phyloP scores from a whole-genome alignment of 2,329 filamentous ascomycete species.

The Oidium heveae region DNA sequence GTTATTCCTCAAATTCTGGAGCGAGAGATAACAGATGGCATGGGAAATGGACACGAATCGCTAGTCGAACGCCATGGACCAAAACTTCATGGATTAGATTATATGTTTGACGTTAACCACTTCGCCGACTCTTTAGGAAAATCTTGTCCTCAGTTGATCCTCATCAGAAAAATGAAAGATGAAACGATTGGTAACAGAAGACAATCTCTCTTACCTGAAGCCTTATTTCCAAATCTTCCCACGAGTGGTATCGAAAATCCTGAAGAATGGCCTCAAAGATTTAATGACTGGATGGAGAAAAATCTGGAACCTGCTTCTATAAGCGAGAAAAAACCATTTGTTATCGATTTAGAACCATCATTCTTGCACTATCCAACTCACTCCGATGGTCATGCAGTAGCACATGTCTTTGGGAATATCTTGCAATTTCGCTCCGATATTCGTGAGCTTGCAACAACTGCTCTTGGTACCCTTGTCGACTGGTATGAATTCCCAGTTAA shows the following conservation, averaged over 20 bases:
- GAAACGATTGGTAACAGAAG: slow-evolving; percentile 4
- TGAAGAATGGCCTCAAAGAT: slow-evolving; percentile 7
- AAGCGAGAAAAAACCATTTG: slow-evolving; percentile 4
- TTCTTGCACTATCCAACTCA: slow-evolving; percentile 17
- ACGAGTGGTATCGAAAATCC: slow-evolving; percentile 8
- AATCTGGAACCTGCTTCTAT: slow-evolving; percentile 5
- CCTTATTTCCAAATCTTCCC: slow-evolving; percentile 6
- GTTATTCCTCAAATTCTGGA: slow-evolving; percentile 16
- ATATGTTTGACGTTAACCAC: slow-evolving; percentile 12
- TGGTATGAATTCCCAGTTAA: slow-evolving; percentile 6
- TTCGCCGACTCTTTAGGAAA: slow-evolving; percentile 9
- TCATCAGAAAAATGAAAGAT: slow-evolving; percentile 8
- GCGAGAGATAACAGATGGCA: slow-evolving; percentile 6
- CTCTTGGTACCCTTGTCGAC: slow-evolving; percentile 12
- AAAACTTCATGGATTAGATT: slow-evolving; percentile 12
- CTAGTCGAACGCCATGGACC: slow-evolving; percentile 5
- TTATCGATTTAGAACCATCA: slow-evolving; percentile 13
- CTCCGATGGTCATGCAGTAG: slow-evolving; percentile 15
- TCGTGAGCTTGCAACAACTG: slow-evolving; percentile 13
- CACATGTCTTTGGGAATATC: slow-evolving; percentile 17
- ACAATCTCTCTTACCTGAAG: slow-evolving; percentile 9
- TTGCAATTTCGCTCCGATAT: slow-evolving; percentile 13
- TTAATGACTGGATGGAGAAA: slow-evolving; percentile 8
- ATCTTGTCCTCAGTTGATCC: slow-evolving; percentile 9
- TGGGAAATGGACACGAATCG: slow-evolving; percentile 1